phyloP scores from a whole-genome alignment of 257 asterid species.

The Ilex asprella region DNA sequence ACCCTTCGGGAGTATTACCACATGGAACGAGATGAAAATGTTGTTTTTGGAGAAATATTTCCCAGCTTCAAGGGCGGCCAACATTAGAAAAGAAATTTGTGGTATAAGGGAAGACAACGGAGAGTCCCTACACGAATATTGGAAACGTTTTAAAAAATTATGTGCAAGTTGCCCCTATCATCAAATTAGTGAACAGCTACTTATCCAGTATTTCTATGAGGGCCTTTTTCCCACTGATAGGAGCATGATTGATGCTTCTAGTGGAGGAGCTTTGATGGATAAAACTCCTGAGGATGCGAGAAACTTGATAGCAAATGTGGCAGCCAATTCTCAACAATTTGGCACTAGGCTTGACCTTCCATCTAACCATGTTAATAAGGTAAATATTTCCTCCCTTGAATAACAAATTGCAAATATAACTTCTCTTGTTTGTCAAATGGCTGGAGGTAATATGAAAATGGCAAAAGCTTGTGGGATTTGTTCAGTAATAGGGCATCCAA shows the following conservation, averaged over 20 bases:
- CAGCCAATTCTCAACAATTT: neutral
- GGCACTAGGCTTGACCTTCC: neutral
- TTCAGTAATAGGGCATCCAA: neutral
- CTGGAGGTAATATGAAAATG: neutral
- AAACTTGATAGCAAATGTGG: too few relatives aligned
- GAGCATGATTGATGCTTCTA: neutral
- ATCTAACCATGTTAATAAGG: neutral
- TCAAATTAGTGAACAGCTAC: neutral
- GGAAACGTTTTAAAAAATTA: neutral
- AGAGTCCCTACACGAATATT: neutral
- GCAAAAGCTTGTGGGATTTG: neutral
- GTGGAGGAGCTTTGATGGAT: neutral
- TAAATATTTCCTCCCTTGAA: conserved; percentile 1
- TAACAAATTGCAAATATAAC: neutral
- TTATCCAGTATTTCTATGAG: neutral
- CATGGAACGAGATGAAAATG: neutral
- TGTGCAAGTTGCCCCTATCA: neutral
- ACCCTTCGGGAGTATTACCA: neutral
- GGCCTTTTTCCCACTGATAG: neutral
- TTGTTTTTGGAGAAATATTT: too few relatives aligned
- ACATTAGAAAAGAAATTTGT: neutral
- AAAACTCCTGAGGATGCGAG: neutral
- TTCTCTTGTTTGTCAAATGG: neutral
- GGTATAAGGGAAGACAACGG: neutral
- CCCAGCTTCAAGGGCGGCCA: neutral